Evolutionary conservation across 1,284 basidiomycete species (phyloP).

Genomic region (Malassezia vespertilionis): DNA sequence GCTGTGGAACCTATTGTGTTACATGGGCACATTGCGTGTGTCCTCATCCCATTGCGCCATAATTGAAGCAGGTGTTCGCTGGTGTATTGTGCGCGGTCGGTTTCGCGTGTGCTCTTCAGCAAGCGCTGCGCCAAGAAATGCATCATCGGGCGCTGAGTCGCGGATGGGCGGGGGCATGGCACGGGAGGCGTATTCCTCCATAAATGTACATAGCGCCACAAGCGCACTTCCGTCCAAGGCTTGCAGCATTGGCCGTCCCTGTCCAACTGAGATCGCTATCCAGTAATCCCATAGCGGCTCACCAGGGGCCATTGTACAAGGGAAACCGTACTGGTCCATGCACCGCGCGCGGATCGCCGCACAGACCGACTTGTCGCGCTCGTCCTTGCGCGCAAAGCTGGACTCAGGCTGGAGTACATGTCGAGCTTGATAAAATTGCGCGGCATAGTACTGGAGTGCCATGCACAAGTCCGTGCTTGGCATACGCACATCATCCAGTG

Average conservation of each 20-base stretch:
- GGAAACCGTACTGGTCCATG: too few relatives aligned
- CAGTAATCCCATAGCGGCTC: conserved; percentile 8
- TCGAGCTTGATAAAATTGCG: conserved; percentile 3
- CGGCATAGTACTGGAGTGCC: conserved; percentile 13
- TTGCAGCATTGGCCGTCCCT: conserved; percentile 1
- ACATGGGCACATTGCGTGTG: too few relatives aligned
- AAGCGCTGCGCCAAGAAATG: too few relatives aligned
- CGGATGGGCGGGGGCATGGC: background rate
- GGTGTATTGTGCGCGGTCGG: too few relatives aligned
- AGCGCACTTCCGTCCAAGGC: conserved; percentile 9
- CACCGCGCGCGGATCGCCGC: background rate
- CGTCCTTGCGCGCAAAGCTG: too few relatives aligned
- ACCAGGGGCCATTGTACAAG: conserved; percentile 5
- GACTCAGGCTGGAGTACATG: too few relatives aligned
- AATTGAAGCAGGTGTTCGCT: too few relatives aligned
- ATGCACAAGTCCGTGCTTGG: background rate
- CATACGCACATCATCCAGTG: background rate
- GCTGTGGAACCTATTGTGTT: too few relatives aligned
- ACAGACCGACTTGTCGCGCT: too few relatives aligned
- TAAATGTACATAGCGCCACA: conserved; percentile 4
- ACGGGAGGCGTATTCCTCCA: conserved; percentile 3
- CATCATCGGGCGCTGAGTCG: too few relatives aligned
- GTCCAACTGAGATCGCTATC: conserved; percentile 7
- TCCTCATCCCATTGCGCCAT: too few relatives aligned
- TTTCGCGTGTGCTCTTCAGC: too few relatives aligned